Base-by-base conservation (phyloP, 2,329 filamentous ascomycete genomes). In the Shiraia sp. region DNA sequence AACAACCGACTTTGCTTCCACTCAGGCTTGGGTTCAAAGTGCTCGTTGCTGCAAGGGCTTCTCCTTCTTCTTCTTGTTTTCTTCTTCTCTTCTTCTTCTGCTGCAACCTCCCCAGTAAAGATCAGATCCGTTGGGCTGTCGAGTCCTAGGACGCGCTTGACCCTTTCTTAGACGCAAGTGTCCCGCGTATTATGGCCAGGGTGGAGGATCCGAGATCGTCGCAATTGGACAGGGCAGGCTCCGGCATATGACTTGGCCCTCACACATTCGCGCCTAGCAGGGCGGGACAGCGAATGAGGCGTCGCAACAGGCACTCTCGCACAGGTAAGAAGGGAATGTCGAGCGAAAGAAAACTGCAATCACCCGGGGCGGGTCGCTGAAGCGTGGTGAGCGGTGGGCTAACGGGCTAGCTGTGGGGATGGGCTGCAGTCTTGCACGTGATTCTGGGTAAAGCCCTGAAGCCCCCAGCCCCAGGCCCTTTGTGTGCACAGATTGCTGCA, bases 151-250 rank as follows among this genome's bases (percentile, higher is more conserved):
- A 51, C 52, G 50, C 54, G 47, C 52, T 47, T 36, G 51, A 39
- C 42, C 45, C 15, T n/a, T 28, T n/a, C 16, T 50, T 42, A 42
- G 49, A 54, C 44, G 47, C 39, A 42, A 46, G 45, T 40, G 40
- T 49, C 47, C 45, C 51, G 59, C 56, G 63, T 66, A 45, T 43
- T 59, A 56, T 57, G 49, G 54, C 54, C 62, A 51, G 55, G 60
- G 54, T 59, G 48, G 48, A 32, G 44, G 45, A 50, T 50, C 51
- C 47, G 52, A 25, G 10, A 30, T 10, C 2, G 49, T 59, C 46
- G 55, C 52, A 60, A 65, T 64, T 65, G 61, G 63, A 54, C 65
- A 59, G 49, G 57, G 56, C 55, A 53, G 55, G 53, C 51, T 49
- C 51, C 55, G 50, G 52, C 61, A 57, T 56, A 53, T 55, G 62